Base-by-base conservation (phyloP, 2,329 filamentous ascomycete species). In the Colletotrichum costaricense region DNA sequence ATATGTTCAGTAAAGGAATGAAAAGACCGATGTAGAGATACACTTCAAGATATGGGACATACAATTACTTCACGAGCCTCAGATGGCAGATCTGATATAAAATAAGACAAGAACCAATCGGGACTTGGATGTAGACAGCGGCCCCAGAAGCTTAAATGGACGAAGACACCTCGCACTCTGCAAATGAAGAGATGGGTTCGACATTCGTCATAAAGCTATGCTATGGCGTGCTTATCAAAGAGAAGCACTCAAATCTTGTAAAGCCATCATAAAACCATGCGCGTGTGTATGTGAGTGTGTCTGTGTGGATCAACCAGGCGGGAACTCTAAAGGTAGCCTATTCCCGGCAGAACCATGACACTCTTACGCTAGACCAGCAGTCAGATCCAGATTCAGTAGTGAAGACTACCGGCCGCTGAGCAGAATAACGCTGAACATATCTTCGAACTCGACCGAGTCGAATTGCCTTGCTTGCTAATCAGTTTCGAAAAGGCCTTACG, bases 121-220 rank as follows among this genome's bases (percentile, higher is more conserved):
- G 69, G 58, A n/a, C 64, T 8, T 19, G 62, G 57, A 28, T 24
- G 9, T 14, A 2, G 8, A 58, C 26, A 26, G 33, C 22, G 9
- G 64, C 63, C 28, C 69, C 69, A 68, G 52, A 63, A 72, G 57
- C 64, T 72, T 72, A 72, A 68, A 63, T 14, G 22, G 22, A 67
- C 57, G 67, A 11, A 52, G 42, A 22, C 11, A 65, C 4, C 46
- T 5, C 4, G 19, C 22, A 19, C 59, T 30, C 24, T 24, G 12
- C 12, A 63, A n/a, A 35, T 7, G 8, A n/a, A 11, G 4, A 11
- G 11, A 49, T 14, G 28, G 28, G 16, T 8, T 33, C 22, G 16
- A 3, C 16, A 7, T 24, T 68, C 69, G 64, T 28, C 46, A 72
- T 63, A 14, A 4, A 22, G 56, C 38, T 22, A 38, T 57, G 22